Conservation (phyloP, 148 eudicot genomes). For the Cornus controversa region DNA sequence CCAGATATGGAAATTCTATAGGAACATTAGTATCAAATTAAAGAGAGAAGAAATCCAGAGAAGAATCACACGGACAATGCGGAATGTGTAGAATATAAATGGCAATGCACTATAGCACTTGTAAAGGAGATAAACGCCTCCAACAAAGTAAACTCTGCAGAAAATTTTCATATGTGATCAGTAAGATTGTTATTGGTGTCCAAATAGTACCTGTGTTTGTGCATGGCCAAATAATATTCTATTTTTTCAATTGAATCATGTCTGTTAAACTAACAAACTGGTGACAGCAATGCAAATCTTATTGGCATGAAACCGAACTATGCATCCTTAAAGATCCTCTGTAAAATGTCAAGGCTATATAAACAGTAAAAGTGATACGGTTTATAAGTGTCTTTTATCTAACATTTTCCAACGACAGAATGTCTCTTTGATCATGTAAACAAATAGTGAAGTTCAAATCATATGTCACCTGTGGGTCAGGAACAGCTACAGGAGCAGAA, state of each 20-base stretch:
- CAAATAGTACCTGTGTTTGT: not conserved
- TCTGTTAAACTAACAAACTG: not conserved
- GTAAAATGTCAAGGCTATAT: too few species aligned
- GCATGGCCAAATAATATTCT: not conserved
- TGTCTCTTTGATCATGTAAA: not conserved
- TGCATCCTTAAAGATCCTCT: not conserved
- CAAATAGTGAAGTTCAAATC: not conserved
- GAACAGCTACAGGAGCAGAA: slow-evolving; percentile 91
- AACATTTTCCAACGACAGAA: not conserved
- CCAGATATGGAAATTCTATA: not conserved
- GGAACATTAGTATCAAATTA: not conserved
- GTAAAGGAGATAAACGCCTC: not conserved
- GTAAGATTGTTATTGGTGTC: not conserved
- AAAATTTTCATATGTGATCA: not conserved
- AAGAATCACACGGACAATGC: too few species aligned
- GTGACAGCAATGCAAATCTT: not conserved
- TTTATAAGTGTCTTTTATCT: not conserved
- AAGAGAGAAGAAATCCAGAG: not conserved
- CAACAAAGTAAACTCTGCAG: not conserved
- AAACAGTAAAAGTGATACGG: not conserved
- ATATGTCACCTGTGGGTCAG: slow-evolving; percentile 83
- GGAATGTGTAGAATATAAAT: not conserved
- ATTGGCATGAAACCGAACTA: not conserved
- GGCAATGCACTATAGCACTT: not conserved
- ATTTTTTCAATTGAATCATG: not conserved